phyloP scores from a whole-genome alignment of 805 yeast genomes.

The Kluyveromyces wickerhamii region DNA sequence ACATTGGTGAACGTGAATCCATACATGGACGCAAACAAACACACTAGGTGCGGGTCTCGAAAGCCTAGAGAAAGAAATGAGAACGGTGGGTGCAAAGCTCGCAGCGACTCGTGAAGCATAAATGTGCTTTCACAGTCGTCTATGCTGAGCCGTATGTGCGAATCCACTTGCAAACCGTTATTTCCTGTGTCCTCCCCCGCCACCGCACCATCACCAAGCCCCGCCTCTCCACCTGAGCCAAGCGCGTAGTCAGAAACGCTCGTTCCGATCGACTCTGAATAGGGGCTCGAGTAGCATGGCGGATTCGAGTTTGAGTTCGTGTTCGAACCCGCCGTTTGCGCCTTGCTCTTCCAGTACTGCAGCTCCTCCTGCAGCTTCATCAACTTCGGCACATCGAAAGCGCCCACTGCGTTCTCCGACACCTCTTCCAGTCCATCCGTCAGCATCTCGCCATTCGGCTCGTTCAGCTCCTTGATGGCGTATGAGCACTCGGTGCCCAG shows the following conservation, averaged over 20 bases:
- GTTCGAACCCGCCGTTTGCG: background rate
- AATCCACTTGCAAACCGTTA: conserved; percentile 1
- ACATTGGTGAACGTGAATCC: conserved; percentile 4
- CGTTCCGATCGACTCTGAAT: no score
- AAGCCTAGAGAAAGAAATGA: conserved; percentile 2
- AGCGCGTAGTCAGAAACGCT: no score
- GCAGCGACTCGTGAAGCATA: background rate
- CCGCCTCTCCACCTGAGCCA: no score
- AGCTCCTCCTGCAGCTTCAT: conserved; percentile 1
- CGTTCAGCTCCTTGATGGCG: background rate
- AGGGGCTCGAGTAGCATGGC: no score
- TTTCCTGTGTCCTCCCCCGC: no score
- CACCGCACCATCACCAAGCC: no score
- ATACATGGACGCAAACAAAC: conserved; percentile 1
- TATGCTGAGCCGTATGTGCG: background rate
- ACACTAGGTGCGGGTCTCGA: background rate
- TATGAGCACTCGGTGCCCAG: conserved; percentile 1
- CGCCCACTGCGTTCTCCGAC: background rate
- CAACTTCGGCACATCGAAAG: background rate
- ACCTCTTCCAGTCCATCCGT: background rate
- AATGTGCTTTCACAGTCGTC: conserved; percentile 1
- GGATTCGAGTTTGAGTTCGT: no score
- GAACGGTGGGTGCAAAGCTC: conserved; percentile 1
- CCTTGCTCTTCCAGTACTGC: conserved; percentile 3
- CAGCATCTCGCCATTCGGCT: background rate